These are phyloP conservation scores for Kurtzmaniella quercitrusa DNA, from an alignment of 1,139 yeast genomes.

Conservation along the genomic window DNA sequence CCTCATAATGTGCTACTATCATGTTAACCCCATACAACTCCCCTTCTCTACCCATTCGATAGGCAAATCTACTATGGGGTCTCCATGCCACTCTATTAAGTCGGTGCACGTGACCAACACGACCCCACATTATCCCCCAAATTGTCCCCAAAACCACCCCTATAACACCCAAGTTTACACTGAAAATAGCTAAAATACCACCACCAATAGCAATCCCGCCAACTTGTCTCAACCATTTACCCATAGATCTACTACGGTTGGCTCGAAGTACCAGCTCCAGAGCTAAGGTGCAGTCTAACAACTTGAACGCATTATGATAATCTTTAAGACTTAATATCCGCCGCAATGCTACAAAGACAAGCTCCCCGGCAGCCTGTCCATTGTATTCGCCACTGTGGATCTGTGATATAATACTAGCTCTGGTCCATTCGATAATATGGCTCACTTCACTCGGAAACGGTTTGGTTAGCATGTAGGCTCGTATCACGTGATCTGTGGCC, in stretches of 20 bases:
- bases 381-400: not conserved
- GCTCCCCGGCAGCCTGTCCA: not conserved
- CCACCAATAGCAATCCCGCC: not conserved
- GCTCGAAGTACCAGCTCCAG: constrained; percentile 4
- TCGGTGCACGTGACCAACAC: constrained; percentile 12
- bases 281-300: constrained; percentile 25
- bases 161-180: not conserved
- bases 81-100: constrained; percentile 35
- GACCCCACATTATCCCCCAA: constrained; percentile 7
- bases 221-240: not conserved
- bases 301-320: constrained; percentile 27
- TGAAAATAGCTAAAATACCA: not conserved
- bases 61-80: constrained; percentile 19
- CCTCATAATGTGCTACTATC: constrained; percentile 36
- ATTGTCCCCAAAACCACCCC: not conserved
- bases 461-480: constrained; percentile 16
- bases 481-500: constrained; percentile 10
- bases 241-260: not conserved
- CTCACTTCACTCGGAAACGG: constrained; percentile 18
- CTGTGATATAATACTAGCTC: not conserved
- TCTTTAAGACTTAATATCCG: constrained; percentile 27
- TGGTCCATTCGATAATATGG: constrained; percentile 3
- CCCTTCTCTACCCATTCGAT: constrained; percentile 22
- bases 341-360: constrained; percentile 2
- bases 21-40: constrained; percentile 28